A percentile compares a stretch with the other conserved stretches of the same genome.
phyloP scores from a whole-genome alignment of 345 rosid genomes.

The Arabidopsis thaliana region TAIR10.1 NC_003075.7:9674501-9675000 shows the following conservation, averaged over 20 bases:
- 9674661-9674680: constrained; percentile 94
- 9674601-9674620: constrained; percentile 89
- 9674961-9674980: constrained; percentile 76
- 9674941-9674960: constrained; percentile 73
- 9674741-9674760: neutral
- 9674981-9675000: constrained; percentile 77
- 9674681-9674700: constrained; percentile 10
- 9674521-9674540: constrained; percentile 92
- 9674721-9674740: neutral
- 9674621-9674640: constrained; percentile 87
- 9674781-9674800: neutral
- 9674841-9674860: neutral
- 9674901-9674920: constrained; percentile 94
- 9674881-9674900: constrained; percentile 99
- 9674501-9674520: constrained; percentile 78
- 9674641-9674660: constrained; percentile 87
- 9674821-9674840: neutral
- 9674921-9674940: constrained; percentile 91
- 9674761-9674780: neutral
- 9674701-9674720: neutral
- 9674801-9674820: neutral
- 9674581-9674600: constrained; percentile 84
- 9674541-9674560: constrained; percentile 87
- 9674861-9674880: constrained; percentile 81
- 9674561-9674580: constrained; percentile 86